phyloP scores from a whole-genome alignment of 2,329 filamentous ascomycete genomes.

The Coniella lustricola region DNA sequence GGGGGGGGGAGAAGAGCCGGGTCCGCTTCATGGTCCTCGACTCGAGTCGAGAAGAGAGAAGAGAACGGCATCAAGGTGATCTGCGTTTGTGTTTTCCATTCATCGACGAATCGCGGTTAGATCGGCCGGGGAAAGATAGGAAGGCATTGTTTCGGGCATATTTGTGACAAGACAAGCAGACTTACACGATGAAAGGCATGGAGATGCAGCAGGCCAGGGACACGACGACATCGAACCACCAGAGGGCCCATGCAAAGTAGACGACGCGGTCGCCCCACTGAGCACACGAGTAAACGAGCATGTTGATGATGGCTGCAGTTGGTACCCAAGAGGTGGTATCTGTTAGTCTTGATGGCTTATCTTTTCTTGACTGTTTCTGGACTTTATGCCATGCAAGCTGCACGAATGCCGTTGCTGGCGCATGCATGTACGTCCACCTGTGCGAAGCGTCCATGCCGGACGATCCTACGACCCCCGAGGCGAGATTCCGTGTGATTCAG shows the following conservation, averaged over 20 bases:
- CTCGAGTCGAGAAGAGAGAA: too few species aligned
- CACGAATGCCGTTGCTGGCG: not conserved
- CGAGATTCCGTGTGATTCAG: too few species aligned
- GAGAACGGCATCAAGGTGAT: too few species aligned
- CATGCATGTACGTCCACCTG: not conserved
- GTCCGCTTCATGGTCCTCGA: too few species aligned
- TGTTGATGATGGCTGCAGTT: conserved; percentile 44
- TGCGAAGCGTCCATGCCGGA: too few species aligned
- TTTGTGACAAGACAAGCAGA: conserved; percentile 47
- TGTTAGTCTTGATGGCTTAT: not conserved
- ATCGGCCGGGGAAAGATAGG: conserved; percentile 23
- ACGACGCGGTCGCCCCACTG: conserved; percentile 49
- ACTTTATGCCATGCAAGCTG: not conserved
- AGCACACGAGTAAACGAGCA: conserved; percentile 51
- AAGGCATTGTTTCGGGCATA: conserved; percentile 56
- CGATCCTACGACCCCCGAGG: too few species aligned
- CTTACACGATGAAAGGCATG: conserved; percentile 46
- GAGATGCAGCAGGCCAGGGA: conserved; percentile 39
- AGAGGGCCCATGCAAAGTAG: conserved; percentile 44
- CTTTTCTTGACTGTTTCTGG: too few species aligned
- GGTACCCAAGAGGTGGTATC: not conserved
- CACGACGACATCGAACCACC: conserved; percentile 44
- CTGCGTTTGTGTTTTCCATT: too few species aligned
- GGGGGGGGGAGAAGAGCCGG: too few species aligned
- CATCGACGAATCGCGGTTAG: too few species aligned